Conservation (phyloP, 164 flowering plant genomes). For the Vitis vinifera region DNA sequence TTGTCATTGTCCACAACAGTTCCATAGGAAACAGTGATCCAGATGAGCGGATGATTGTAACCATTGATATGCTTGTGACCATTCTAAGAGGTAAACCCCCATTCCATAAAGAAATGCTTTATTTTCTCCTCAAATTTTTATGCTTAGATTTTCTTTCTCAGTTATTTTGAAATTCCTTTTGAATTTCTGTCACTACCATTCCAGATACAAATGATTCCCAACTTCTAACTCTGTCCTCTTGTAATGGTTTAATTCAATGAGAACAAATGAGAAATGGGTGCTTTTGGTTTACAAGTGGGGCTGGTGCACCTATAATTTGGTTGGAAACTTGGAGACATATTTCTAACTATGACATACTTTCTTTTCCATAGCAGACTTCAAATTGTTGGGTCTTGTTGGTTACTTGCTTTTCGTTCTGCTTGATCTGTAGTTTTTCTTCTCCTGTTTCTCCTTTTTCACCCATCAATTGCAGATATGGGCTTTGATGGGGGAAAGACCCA, state of each 20-base stretch:
- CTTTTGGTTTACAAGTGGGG: not conserved
- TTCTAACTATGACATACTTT: not conserved
- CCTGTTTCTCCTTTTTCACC: slow-evolving; percentile 2
- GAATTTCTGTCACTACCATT: too few species aligned
- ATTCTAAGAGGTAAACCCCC: slow-evolving; percentile 49
- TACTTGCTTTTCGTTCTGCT: not conserved
- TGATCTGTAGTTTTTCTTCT: not conserved
- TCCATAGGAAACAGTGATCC: slow-evolving; percentile 37
- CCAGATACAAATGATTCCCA: not conserved
- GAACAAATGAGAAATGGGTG: not conserved
- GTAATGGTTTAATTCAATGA: not conserved
- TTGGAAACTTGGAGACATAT: not conserved
- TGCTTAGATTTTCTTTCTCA: not conserved
- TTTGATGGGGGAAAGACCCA: slow-evolving; percentile 37
- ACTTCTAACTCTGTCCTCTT: not conserved
- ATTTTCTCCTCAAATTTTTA: not conserved
- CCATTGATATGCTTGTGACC: slow-evolving; percentile 39
- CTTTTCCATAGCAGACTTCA: not conserved
- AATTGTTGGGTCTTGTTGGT: not conserved
- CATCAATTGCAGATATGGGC: slow-evolving; percentile 51
- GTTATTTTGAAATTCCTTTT: not conserved
- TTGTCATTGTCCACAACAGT: slow-evolving; percentile 57
- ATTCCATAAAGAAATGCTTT: not conserved
- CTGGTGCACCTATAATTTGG: not conserved
- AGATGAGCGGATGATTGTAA: slow-evolving; percentile 30